These are phyloP conservation scores for Tolypocladium capitatum DNA, from an alignment of 2,329 filamentous ascomycete species.

Conservation along the genomic window DNA sequence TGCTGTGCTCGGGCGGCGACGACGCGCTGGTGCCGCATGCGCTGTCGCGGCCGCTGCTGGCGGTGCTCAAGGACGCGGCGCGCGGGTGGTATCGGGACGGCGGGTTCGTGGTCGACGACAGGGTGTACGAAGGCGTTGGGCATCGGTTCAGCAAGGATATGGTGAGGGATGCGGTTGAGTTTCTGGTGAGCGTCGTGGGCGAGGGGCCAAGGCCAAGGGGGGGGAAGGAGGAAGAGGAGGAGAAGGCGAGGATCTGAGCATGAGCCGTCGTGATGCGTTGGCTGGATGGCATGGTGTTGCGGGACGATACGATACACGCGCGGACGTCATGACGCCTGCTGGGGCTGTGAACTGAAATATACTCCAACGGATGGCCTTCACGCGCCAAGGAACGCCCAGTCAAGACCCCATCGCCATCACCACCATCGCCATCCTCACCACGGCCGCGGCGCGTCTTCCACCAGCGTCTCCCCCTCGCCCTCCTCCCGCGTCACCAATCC, in stretches of 20 bases:
- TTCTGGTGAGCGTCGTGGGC: slow-evolving; percentile 38
- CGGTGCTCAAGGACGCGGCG: slow-evolving; percentile 43
- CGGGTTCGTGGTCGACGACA: slow-evolving; percentile 46
- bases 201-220: slow-evolving; percentile 14
- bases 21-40: slow-evolving; percentile 64
- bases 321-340: neutral
- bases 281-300: no score
- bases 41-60: slow-evolving; percentile 45
- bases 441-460: slow-evolving; percentile 22
- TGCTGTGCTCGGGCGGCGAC: slow-evolving; percentile 50
- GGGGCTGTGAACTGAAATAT: neutral
- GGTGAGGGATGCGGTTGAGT: slow-evolving; percentile 51
- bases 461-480: slow-evolving; percentile 25
- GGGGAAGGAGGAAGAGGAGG: slow-evolving; percentile 7
- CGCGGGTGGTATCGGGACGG: slow-evolving; percentile 41
- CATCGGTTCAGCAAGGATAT: slow-evolving; percentile 58
- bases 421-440: slow-evolving; percentile 16
- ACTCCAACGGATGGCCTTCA: neutral
- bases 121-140: slow-evolving; percentile 53
- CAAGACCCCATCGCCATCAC: neutral
- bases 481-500: slow-evolving; percentile 22
- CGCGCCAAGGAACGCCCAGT: neutral
- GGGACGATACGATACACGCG: no score
- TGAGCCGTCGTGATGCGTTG: slow-evolving; percentile 2
- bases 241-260: slow-evolving; percentile 15